These are phyloP conservation scores for Fusarium veterinarium DNA, from an alignment of 2,329 filamentous ascomycete genomes.

Conservation along the genomic window DNA sequence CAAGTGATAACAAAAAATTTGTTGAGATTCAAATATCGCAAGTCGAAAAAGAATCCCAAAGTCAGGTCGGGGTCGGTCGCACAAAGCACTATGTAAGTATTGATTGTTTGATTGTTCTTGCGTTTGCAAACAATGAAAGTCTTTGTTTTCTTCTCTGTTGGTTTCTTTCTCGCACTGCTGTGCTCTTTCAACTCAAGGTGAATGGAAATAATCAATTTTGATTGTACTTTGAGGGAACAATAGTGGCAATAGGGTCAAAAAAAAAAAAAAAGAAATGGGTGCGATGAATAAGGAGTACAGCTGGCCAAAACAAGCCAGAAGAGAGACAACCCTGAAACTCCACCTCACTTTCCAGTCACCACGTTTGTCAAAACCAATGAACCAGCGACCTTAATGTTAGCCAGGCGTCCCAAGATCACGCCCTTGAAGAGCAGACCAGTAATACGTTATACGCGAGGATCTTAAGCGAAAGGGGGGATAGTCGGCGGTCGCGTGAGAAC, in stretches of 20 bases:
- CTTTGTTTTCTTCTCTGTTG: conserved; percentile 45
- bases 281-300: conserved; percentile 56
- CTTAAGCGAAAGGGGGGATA: conserved; percentile 6
- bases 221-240: conserved; percentile 58
- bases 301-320: conserved; percentile 50
- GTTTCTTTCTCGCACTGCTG: conserved; percentile 53
- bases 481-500: conserved; percentile 21
- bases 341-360: conserved; percentile 53
- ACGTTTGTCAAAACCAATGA: conserved; percentile 45
- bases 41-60: conserved; percentile 26
- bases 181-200: conserved; percentile 52
- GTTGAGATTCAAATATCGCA: conserved; percentile 38
- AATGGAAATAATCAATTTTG: conserved; percentile 64
- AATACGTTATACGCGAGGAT: conserved; percentile 21
- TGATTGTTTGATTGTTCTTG: conserved; percentile 43
- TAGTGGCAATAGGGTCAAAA: conserved; percentile 50
- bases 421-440: conserved; percentile 41
- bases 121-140: conserved; percentile 38
- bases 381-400: conserved; percentile 49
- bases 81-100: conserved; percentile 51
- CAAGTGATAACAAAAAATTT: conserved; percentile 33
- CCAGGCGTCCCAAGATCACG: conserved; percentile 39
- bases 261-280: conserved; percentile 44
- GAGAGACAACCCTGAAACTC: conserved; percentile 52
- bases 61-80: conserved; percentile 37